These are phyloP conservation scores for Sphaerulina vaccinii DNA, from an alignment of 2,329 filamentous ascomycete genomes.

Conservation along the genomic window DNA sequence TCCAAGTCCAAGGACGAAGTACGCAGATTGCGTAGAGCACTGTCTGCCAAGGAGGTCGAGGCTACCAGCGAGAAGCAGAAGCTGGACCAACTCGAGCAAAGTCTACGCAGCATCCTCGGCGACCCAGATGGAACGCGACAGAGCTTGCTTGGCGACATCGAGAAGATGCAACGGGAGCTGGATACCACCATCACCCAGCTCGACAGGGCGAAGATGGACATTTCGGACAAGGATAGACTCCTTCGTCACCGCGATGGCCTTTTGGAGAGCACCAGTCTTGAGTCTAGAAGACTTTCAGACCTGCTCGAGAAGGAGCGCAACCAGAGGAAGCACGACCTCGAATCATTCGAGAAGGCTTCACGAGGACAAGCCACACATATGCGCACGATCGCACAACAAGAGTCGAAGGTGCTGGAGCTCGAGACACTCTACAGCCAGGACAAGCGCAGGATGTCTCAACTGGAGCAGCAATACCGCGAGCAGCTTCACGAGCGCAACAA, in stretches of 20 bases:
- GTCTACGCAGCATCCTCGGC: constrained; percentile 80
- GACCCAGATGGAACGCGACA: constrained; percentile 84
- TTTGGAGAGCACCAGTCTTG: constrained; percentile 83
- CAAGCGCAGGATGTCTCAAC: constrained; percentile 68
- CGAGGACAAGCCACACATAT: constrained; percentile 83
- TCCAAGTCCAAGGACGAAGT: constrained; percentile 82
- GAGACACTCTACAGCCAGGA: constrained; percentile 77
- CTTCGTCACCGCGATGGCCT: constrained; percentile 86
- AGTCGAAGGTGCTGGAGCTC: constrained; percentile 79
- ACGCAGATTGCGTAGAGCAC: constrained; percentile 74
- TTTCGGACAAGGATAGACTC: constrained; percentile 87
- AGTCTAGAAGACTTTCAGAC: constrained; percentile 79
- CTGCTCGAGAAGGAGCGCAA: constrained; percentile 88
- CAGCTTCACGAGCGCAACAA: constrained; percentile 88
- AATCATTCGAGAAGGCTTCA: constrained; percentile 83
- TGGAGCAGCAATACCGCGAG: constrained; percentile 80
- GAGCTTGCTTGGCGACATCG: constrained; percentile 77
- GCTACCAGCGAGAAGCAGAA: constrained; percentile 88
- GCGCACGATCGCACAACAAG: constrained; percentile 81
- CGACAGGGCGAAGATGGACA: constrained; percentile 69
- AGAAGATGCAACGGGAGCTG: constrained; percentile 82
- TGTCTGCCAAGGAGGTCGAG: constrained; percentile 83
- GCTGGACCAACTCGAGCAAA: constrained; percentile 84
- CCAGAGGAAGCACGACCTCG: constrained; percentile 79
- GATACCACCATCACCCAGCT: constrained; percentile 81